phyloP scores from a whole-genome alignment of 768 basidiomycete genomes.

The Tricholomella constricta region DNA sequence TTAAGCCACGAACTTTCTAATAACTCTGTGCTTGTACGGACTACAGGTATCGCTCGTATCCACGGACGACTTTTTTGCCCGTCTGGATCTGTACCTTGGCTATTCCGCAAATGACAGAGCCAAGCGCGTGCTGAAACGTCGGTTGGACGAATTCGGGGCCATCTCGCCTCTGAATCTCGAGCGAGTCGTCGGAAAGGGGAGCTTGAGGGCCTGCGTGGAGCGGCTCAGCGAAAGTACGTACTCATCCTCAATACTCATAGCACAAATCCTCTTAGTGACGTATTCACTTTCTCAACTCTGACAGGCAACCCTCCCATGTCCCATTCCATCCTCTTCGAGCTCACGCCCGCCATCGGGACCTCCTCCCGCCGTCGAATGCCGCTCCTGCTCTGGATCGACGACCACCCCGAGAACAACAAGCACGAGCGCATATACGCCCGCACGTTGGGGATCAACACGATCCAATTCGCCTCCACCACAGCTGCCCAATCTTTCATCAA shows the following conservation, averaged over 20 bases:
- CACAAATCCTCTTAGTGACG: no score
- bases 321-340: background rate
- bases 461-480: constrained; percentile 29
- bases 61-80: constrained; percentile 4
- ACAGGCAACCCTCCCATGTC: no score
- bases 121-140: constrained; percentile 9
- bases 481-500: constrained; percentile 30
- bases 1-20: no score
- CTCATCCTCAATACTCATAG: background rate
- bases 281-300: no score
- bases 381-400: constrained; percentile 32
- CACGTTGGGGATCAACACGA: constrained; percentile 19
- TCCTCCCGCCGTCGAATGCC: constrained; percentile 8
- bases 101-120: constrained; percentile 14
- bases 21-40: no score
- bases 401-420: constrained; percentile 19
- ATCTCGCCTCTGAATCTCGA: constrained; percentile 22
- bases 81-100: constrained; percentile 15
- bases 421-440: constrained; percentile 17
- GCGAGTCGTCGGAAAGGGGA: constrained; percentile 13
- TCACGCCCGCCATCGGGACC: background rate
- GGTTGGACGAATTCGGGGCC: constrained; percentile 20
- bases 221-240: background rate
- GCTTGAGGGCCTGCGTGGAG: constrained; percentile 14
- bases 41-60: constrained; percentile 3